Conservation (phyloP, 2,329 filamentous ascomycete genomes). For the Ustulina deusta region DNA sequence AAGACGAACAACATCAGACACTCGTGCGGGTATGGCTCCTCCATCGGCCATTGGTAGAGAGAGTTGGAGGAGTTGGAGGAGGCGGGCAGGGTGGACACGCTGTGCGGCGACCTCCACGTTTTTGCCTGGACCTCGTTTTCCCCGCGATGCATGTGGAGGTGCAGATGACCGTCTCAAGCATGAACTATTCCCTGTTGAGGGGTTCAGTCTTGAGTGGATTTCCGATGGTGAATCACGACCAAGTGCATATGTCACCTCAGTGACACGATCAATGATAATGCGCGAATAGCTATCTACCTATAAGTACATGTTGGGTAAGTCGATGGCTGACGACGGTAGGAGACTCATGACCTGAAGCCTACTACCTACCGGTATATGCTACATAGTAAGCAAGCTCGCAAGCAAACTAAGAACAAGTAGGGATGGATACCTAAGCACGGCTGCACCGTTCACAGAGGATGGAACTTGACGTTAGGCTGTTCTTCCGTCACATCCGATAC, state of each 20-base stretch:
- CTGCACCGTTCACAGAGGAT: not conserved
- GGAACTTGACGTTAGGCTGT: not conserved
- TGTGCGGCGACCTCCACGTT: slow-evolving; percentile 50
- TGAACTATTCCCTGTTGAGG: slow-evolving; percentile 46
- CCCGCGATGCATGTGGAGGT: slow-evolving; percentile 47
- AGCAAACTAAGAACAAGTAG: not conserved
- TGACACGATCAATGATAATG: slow-evolving; percentile 8
- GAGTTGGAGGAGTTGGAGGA: slow-evolving; percentile 37
- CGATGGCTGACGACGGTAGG: slow-evolving; percentile 1
- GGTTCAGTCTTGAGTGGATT: slow-evolving; percentile 36
- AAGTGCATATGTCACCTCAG: not conserved
- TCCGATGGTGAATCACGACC: slow-evolving; percentile 7
- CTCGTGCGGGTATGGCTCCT: slow-evolving; percentile 11
- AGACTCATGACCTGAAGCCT: not conserved
- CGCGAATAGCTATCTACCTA: slow-evolving; percentile 22
- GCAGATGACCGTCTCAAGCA: slow-evolving; percentile 48
- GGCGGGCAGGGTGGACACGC: slow-evolving; percentile 37
- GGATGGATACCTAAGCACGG: not conserved
- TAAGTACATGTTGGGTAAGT: not conserved
- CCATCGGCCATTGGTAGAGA: slow-evolving; percentile 33
- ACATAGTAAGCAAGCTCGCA: slow-evolving; percentile 6
- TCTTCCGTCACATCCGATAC: slow-evolving; percentile 32
- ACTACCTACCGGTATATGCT: not conserved
- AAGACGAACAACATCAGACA: slow-evolving; percentile 27
- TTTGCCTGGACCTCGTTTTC: slow-evolving; percentile 44